Conservation (phyloP, 2,329 filamentous ascomycete genomes). For the Paramyrothecium sp. region DNA sequence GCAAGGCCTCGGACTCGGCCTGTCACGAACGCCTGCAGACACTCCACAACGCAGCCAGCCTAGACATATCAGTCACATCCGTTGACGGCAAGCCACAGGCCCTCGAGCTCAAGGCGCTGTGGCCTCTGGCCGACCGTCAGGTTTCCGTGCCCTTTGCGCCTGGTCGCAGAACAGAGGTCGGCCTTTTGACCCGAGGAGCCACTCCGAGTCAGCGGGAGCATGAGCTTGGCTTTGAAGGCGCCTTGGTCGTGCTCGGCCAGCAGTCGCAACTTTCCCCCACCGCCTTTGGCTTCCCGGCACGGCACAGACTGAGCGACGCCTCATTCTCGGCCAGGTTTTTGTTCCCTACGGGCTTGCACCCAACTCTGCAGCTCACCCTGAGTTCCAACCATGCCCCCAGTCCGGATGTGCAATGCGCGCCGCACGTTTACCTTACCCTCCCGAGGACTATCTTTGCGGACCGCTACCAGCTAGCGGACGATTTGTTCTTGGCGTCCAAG, state of each 20-base stretch:
- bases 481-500: conserved; percentile 76
- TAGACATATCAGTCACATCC: conserved; percentile 83
- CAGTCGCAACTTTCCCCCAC: conserved; percentile 70
- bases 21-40: conserved; percentile 49
- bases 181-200: conserved; percentile 67
- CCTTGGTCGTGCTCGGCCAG: conserved; percentile 76
- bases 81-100: conserved; percentile 68
- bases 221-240: conserved; percentile 76
- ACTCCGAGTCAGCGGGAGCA: conserved; percentile 61
- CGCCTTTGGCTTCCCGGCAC: conserved; percentile 79
- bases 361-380: conserved; percentile 69
- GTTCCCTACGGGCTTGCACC: conserved; percentile 79
- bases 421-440: conserved; percentile 80
- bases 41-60: conserved; percentile 52
- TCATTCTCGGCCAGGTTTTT: conserved; percentile 65
- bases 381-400: conserved; percentile 48
- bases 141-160: conserved; percentile 38
- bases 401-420: conserved; percentile 60
- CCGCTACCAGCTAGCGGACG: conserved; percentile 77
- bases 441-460: conserved; percentile 82
- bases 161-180: conserved; percentile 70
- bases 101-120: conserved; percentile 64
- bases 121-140: conserved; percentile 46
- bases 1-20: conserved; percentile 37
- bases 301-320: conserved; percentile 62